These are phyloP conservation scores for Phalaenopsis aphrodite DNA, from an alignment of 106 monocot species.

Conservation along the genomic window DNA sequence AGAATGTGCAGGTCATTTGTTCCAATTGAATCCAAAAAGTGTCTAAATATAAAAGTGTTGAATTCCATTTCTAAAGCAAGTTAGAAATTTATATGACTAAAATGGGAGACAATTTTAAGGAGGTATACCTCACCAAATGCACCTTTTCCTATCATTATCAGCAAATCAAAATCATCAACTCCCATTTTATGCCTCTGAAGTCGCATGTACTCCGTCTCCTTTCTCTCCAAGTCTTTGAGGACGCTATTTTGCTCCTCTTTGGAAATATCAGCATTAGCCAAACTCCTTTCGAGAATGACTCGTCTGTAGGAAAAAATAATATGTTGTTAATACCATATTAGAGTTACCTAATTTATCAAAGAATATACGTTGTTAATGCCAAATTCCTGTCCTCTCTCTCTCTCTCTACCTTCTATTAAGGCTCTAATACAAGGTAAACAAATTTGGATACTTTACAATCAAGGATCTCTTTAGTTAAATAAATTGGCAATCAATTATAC, in stretches of 20 bases:
- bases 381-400: not conserved
- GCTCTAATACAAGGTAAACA: too few species aligned
- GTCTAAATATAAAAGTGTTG: not conserved
- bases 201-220: conserved; percentile 95
- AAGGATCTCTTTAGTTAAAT: too few species aligned
- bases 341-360: not conserved
- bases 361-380: not conserved
- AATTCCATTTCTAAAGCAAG: not conserved
- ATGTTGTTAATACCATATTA: not conserved
- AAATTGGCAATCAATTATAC: too few species aligned
- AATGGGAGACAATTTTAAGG: not conserved
- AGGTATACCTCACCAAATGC: conserved; percentile 87
- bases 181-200: conserved; percentile 93
- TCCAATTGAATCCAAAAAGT: not conserved
- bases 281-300: conserved; percentile 51
- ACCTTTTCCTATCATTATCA: conserved; percentile 87
- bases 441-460: too few species aligned
- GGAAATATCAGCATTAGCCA: conserved; percentile 74
- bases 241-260: conserved; percentile 77
- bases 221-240: conserved; percentile 64
- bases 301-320: conserved; percentile 23
- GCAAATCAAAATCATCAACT: conserved; percentile 77
- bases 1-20: not conserved
- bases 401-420: too few species aligned
- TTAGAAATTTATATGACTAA: not conserved